These are phyloP conservation scores for Polyporus arcularius DNA, from an alignment of 768 basidiomycete species.

Conservation along the genomic window DNA sequence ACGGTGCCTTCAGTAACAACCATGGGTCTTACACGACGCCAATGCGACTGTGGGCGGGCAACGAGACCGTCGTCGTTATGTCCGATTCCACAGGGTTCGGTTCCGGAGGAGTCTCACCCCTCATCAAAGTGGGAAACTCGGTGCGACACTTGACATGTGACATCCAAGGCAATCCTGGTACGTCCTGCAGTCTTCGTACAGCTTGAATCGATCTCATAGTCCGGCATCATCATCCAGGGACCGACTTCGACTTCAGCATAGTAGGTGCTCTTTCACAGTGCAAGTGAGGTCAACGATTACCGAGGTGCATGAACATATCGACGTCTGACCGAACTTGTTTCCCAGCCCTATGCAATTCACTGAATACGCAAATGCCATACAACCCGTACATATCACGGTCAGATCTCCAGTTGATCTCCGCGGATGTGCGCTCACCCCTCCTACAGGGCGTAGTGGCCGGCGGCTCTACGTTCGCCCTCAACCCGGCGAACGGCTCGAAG, in stretches of 20 bases:
- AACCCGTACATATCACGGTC: slow-evolving; percentile 5
- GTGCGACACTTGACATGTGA: not conserved
- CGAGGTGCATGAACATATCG: too few relatives aligned
- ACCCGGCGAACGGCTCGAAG: slow-evolving; percentile 24
- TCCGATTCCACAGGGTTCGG: slow-evolving; percentile 73
- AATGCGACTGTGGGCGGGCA: slow-evolving; percentile 41
- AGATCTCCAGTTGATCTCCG: too few relatives aligned
- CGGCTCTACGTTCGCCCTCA: slow-evolving; percentile 23
- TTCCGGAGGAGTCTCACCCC: slow-evolving; percentile 40
- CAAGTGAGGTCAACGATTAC: slow-evolving; percentile 2
- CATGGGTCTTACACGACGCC: slow-evolving; percentile 51
- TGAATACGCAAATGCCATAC: slow-evolving; percentile 24
- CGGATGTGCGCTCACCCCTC: not conserved
- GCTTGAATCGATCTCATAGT: not conserved
- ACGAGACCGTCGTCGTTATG: slow-evolving; percentile 59
- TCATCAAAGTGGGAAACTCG: slow-evolving; percentile 7
- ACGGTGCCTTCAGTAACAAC: slow-evolving; percentile 51
- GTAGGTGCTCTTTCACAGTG: slow-evolving; percentile 14
- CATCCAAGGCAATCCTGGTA: slow-evolving; percentile 5
- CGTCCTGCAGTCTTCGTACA: not conserved
- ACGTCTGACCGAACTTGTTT: too few relatives aligned
- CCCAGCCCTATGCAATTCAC: too few relatives aligned
- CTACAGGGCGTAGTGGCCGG: slow-evolving; percentile 29
- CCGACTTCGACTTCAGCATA: slow-evolving; percentile 10
- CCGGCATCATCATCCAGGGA: not conserved